Evolutionary conservation across 495 filamentous ascomycete genomes (phyloP).

Genomic region (Aspergillus asperescens): DNA sequence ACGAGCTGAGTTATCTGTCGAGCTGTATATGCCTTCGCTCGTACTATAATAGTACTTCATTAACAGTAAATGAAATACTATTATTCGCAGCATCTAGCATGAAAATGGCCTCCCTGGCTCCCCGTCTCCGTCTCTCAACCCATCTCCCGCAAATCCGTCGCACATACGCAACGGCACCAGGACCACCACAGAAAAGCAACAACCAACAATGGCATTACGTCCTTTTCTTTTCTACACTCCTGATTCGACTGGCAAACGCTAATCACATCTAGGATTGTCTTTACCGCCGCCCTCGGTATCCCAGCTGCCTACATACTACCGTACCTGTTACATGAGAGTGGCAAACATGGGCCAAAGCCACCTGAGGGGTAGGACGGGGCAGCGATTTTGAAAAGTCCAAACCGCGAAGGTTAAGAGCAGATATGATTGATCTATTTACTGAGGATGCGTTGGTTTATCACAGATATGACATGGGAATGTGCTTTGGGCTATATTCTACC

Average conservation of each 20-base stretch:
- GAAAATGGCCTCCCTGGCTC: neutral
- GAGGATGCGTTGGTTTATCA: too few species aligned
- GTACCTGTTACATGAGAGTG: neutral
- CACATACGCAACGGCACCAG: neutral
- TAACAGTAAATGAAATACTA: too few species aligned
- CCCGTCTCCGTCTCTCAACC: neutral
- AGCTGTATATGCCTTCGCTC: neutral
- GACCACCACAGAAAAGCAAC: neutral
- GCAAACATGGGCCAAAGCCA: too few species aligned
- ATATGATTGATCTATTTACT: too few species aligned
- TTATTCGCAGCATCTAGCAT: too few species aligned
- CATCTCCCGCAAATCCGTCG: neutral
- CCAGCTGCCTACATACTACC: slow-evolving; percentile 8
- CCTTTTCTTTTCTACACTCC: neutral
- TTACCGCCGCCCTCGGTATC: slow-evolving; percentile 6
- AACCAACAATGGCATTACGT: neutral
- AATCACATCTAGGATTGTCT: neutral
- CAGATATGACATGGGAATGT: too few species aligned
- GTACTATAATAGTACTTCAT: too few species aligned
- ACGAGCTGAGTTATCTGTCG: too few species aligned
- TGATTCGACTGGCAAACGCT: neutral
- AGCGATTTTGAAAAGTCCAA: too few species aligned
- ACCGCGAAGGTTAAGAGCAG: too few species aligned
- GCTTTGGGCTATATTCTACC: too few species aligned
- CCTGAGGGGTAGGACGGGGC: too few species aligned